Evolutionary conservation across 768 basidiomycete species (phyloP).

Genomic region (Phlebiopsis gigantea): DNA sequence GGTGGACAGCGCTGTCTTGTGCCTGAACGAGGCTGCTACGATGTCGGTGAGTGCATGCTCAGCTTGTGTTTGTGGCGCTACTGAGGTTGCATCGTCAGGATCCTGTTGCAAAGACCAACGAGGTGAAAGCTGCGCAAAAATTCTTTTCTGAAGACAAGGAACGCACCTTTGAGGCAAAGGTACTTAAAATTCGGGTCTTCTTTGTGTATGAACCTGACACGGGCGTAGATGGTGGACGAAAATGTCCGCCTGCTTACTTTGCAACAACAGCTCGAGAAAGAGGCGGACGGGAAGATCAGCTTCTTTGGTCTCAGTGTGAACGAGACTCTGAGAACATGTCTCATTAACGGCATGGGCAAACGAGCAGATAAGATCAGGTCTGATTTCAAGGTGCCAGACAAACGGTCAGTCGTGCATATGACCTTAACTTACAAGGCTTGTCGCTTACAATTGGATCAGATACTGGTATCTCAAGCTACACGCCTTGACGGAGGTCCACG

Average conservation of each 20-base stretch:
- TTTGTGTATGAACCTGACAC: no score
- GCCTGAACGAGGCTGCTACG: constrained; percentile 72
- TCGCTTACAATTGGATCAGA: constrained; percentile 33
- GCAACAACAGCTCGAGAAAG: constrained; percentile 88
- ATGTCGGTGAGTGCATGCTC: constrained; percentile 46
- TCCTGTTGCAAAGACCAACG: constrained; percentile 59
- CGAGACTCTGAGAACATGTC: constrained; percentile 75
- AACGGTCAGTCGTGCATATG: constrained; percentile 55
- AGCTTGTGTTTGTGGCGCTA: background rate
- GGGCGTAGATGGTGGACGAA: constrained; percentile 87
- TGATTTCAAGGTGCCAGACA: constrained; percentile 94
- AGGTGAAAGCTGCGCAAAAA: constrained; percentile 81
- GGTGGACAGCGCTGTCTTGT: constrained; percentile 88
- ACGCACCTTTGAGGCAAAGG: constrained; percentile 85
- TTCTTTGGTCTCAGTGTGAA: constrained; percentile 86
- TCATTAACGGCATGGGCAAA: constrained; percentile 78
- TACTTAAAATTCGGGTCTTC: no score
- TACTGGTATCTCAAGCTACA: constrained; percentile 94
- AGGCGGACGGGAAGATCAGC: constrained; percentile 67
- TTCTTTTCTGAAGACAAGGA: constrained; percentile 97
- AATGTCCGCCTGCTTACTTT: constrained; percentile 63
- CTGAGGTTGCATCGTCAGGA: constrained; percentile 43
- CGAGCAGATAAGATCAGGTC: constrained; percentile 82
- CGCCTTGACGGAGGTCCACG: constrained; percentile 69
- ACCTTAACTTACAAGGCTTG: no score